A percentile compares a stretch with the other conserved stretches of the same genome.
Conservation (phyloP, 2,329 filamentous ascomycete species). For the Aspergillus jensenii region DNA sequence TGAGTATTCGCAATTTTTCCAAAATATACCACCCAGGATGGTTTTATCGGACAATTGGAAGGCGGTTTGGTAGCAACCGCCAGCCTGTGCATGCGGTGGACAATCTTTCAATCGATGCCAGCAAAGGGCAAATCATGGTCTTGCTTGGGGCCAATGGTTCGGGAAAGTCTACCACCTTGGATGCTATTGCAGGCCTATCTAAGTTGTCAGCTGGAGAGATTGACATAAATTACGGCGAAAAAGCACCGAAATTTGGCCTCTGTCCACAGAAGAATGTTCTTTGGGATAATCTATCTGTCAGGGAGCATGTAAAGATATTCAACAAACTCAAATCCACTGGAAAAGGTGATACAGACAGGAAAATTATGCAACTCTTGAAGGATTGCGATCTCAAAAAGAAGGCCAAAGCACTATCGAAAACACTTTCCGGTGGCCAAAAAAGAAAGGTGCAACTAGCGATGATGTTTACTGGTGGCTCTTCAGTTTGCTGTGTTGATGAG, state of each 20-base stretch:
- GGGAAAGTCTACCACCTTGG: slow-evolving; percentile 86
- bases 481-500: slow-evolving; percentile 88
- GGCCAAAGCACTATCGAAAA: slow-evolving; percentile 68
- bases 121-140: slow-evolving; percentile 79
- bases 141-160: slow-evolving; percentile 86
- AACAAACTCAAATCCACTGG: slow-evolving; percentile 72
- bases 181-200: slow-evolving; percentile 81
- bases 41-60: slow-evolving; percentile 52
- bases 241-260: slow-evolving; percentile 76
- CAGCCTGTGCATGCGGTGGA: slow-evolving; percentile 77
- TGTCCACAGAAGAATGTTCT: slow-evolving; percentile 93
- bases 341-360: slow-evolving; percentile 55
- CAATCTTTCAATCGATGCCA: slow-evolving; percentile 67
- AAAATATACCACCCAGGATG: slow-evolving; percentile 73
- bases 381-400: slow-evolving; percentile 77
- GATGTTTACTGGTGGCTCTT: slow-evolving; percentile 90
- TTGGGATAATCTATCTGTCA: slow-evolving; percentile 84
- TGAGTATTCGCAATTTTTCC: slow-evolving; percentile 70
- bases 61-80: slow-evolving; percentile 50
- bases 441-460: slow-evolving; percentile 88
- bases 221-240: slow-evolving; percentile 74
- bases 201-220: slow-evolving; percentile 75
- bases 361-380: slow-evolving; percentile 63
- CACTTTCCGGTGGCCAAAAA: slow-evolving; percentile 87
- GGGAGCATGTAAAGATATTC: slow-evolving; percentile 82